Percentiles rank a stretch among this genome's conserved stretches.
Evolutionary conservation across 2,329 filamentous ascomycete genomes (phyloP).

Genomic region (Colletotrichum lini): DNA sequence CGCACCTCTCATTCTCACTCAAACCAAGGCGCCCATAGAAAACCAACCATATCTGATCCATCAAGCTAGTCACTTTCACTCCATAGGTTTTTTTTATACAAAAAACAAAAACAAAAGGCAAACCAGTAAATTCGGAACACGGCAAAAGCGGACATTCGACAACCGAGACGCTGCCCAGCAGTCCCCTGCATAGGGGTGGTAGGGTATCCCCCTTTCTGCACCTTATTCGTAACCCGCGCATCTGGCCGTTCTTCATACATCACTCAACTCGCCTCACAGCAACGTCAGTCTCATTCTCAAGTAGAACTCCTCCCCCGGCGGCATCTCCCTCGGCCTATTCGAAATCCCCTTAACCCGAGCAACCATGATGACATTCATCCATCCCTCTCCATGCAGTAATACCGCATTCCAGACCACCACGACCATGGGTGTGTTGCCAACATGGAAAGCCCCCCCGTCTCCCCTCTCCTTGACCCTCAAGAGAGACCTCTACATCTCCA

Average conservation of each 20-base stretch:
- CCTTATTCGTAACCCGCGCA: conserved; percentile 37
- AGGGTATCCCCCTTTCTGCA: conserved; percentile 33
- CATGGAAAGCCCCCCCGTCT: too few species aligned
- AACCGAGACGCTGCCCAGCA: conserved; percentile 15
- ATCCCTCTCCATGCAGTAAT: not conserved
- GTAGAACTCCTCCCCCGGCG: not conserved
- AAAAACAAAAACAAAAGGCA: too few species aligned
- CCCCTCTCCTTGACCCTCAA: not conserved
- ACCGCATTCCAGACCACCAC: conserved; percentile 6
- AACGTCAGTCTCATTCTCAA: conserved; percentile 16
- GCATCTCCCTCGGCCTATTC: not conserved
- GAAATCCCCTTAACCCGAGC: not conserved
- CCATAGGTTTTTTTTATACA: not conserved
- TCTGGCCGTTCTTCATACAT: conserved; percentile 17
- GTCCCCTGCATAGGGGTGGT: conserved; percentile 35
- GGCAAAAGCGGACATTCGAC: conserved; percentile 18
- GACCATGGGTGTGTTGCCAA: not conserved
- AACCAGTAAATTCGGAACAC: not conserved
- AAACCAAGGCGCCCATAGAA: not conserved
- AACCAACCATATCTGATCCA: not conserved
- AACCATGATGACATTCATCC: conserved; percentile 4
- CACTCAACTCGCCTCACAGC: conserved; percentile 8
- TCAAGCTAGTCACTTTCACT: not conserved
- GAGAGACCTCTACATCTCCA: not conserved
- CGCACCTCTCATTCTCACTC: not conserved